Evolutionary conservation across 2,329 filamentous ascomycete genomes (phyloP).

Genomic region (Fonsecaea erecta): DNA sequence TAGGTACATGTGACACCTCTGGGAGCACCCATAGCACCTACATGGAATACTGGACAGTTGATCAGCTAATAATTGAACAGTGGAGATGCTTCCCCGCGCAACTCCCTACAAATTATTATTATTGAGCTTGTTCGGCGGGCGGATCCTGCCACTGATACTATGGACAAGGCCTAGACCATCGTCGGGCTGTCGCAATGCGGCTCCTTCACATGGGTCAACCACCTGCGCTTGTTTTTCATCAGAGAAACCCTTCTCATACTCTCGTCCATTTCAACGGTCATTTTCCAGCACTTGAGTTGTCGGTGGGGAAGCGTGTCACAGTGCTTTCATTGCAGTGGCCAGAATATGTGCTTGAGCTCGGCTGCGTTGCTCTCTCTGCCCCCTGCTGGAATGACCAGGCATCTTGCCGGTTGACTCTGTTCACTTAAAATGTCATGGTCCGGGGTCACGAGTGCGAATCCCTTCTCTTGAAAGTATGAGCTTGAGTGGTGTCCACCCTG

Average conservation of each 20-base stretch:
- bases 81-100: not conserved
- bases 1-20: too few relatives aligned
- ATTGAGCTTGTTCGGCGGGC: not conserved
- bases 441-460: conserved; percentile 8
- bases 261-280: not conserved
- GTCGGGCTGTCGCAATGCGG: not conserved
- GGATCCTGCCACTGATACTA: not conserved
- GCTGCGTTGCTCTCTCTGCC: not conserved
- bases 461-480: conserved; percentile 26
- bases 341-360: not conserved
- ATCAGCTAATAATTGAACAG: not conserved
- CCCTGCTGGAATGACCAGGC: not conserved
- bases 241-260: not conserved
- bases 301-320: not conserved
- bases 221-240: not conserved
- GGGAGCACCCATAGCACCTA: too few relatives aligned
- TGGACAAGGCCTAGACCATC: not conserved
- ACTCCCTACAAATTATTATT: not conserved
- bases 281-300: not conserved
- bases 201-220: not conserved
- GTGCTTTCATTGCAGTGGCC: not conserved
- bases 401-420: not conserved
- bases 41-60: too few relatives aligned
- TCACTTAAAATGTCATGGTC: conserved; percentile 17
- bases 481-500: conserved; percentile 4